A percentile compares a stretch with the other conserved stretches of the same genome.
phyloP scores from a whole-genome alignment of 2,329 filamentous ascomycete species.

The Thielaviopsis ethacetica region DNA sequence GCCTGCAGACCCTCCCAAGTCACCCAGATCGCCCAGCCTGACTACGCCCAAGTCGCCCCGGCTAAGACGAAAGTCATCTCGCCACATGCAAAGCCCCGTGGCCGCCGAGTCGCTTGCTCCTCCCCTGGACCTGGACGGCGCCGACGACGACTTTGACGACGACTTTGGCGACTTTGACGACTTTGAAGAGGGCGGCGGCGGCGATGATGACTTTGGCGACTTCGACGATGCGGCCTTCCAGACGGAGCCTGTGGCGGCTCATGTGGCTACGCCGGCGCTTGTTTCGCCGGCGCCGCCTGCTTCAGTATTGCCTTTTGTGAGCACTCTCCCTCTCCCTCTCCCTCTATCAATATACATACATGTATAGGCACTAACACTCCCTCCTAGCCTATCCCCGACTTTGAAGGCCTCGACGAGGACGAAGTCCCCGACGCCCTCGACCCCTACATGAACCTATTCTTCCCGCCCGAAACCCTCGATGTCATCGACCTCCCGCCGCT shows the following conservation, averaged over 20 bases:
- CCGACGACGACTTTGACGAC: slow-evolving; percentile 34
- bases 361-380: slow-evolving; percentile 4
- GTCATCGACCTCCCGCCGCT: slow-evolving; percentile 32
- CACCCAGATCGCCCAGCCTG: slow-evolving; percentile 10
- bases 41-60: slow-evolving; percentile 14
- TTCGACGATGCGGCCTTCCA: slow-evolving; percentile 56
- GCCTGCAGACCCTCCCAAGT: slow-evolving; percentile 5
- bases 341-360: not conserved
- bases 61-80: slow-evolving; percentile 3
- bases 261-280: slow-evolving; percentile 16
- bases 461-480: slow-evolving; percentile 40
- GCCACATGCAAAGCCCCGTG: slow-evolving; percentile 3
- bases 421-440: slow-evolving; percentile 45
- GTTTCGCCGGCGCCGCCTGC: slow-evolving; percentile 19
- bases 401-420: slow-evolving; percentile 42
- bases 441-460: slow-evolving; percentile 51
- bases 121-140: slow-evolving; percentile 13
- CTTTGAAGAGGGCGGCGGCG: slow-evolving; percentile 42
- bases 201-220: slow-evolving; percentile 44
- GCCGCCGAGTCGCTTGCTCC: slow-evolving; percentile 13
- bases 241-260: slow-evolving; percentile 26
- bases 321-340: slow-evolving; percentile 10
- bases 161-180: slow-evolving; percentile 49
- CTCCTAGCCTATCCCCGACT: slow-evolving; percentile 51
- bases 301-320: slow-evolving; percentile 28